Evolutionary conservation across 306 rosid species (phyloP).

Genomic region (Cucurbita maxima): DNA sequence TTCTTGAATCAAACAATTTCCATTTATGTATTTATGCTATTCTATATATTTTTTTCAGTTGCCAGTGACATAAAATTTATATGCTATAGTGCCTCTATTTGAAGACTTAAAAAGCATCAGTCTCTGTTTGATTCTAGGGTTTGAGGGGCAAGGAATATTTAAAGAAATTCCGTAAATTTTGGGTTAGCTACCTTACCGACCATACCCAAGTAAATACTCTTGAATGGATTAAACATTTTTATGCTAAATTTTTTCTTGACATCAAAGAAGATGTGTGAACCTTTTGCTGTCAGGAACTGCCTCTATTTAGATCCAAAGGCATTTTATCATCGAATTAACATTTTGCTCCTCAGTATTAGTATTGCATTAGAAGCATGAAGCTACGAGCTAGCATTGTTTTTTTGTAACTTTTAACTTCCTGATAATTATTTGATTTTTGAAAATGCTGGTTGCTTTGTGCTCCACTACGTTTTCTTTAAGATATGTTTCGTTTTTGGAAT

Average conservation of each 20-base stretch:
- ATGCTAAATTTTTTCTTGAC: neutral
- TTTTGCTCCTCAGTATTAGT: neutral
- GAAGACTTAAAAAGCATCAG: neutral
- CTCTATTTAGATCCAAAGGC: neutral
- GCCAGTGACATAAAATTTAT: neutral
- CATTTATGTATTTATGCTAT: neutral
- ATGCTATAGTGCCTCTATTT: neutral
- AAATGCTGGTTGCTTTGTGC: neutral
- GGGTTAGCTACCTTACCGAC: neutral
- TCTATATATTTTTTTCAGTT: neutral
- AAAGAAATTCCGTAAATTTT: neutral
- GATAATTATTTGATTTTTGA: neutral
- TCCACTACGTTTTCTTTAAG: neutral
- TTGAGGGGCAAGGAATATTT: slow-evolving; percentile 1
- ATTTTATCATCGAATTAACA: neutral
- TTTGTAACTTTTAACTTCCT: neutral
- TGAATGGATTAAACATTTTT: neutral
- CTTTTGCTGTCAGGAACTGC: neutral
- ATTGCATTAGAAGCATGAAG: neutral
- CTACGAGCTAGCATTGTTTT: neutral
- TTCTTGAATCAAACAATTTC: neutral
- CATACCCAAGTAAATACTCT: neutral
- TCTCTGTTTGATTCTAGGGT: neutral
- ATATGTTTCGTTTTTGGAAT: neutral
- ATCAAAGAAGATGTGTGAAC: neutral